Base-by-base conservation (phyloP, 2,329 filamentous ascomycete species). In the Sarocladium brachiariae region DNA sequence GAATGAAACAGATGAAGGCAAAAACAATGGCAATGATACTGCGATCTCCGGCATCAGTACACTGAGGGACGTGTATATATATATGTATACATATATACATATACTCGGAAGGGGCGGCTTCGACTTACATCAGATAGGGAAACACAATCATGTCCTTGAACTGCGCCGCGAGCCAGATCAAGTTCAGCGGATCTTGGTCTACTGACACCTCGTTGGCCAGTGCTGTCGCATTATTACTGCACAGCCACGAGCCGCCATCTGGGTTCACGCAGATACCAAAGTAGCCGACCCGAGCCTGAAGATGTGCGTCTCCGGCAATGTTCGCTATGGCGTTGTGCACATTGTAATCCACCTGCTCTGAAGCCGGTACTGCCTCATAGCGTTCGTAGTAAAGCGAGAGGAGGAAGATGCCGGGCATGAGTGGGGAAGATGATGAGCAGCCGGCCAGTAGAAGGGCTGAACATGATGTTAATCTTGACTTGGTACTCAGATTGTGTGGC, bases 81-180 rank as follows among this genome's bases (percentile, higher is more conserved):
- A n/a, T n/a, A n/a, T n/a, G n/a, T n/a, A n/a, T n/a, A n/a, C n/a
- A n/a, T n/a, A n/a, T n/a, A n/a, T n/a, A n/a, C n/a, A n/a, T n/a
- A n/a, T n/a, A n/a, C n/a, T n/a, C n/a, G n/a, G 3, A 1, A 24
- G 18, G 1, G 6, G 13, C n/a, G 10, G 25, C n/a, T 8, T 30
- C 27, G 14, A 74, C 87, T 75, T 69, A 93, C 87, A 99, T 85
- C 18, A 99, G 74, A 64, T 97, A 99, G 9, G 93, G 93, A 66
- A 99, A 99, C 39, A 99, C 92, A 65, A 99, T 93, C 71, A 91
- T 92, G 68, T 97, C 90, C 70, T 97, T 97, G 74, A 99, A 99
- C 58, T 95, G 95, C 59, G 86, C 85, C 21, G 93, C 92, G 51
- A 99, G 81, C 93, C 92, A 99, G 61, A 99, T 91, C 62, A 99